A percentile compares a stretch with the other conserved stretches of the same genome.
Evolutionary conservation across 106 monocot species (phyloP).

Genomic region (Dendrobium officinale): DNA sequence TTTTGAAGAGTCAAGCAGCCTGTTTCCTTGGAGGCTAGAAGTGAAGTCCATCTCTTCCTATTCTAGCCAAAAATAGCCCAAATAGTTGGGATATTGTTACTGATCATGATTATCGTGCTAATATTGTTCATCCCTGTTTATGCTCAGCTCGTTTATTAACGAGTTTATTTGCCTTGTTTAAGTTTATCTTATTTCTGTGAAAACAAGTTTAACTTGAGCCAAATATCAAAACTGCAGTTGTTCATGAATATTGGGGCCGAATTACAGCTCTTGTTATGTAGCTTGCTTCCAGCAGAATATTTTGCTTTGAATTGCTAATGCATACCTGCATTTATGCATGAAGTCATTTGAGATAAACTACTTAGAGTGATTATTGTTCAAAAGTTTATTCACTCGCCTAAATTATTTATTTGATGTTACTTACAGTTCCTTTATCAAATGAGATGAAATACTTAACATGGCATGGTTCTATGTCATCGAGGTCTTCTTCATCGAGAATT

Average conservation of each 20-base stretch:
- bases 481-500: constrained; percentile 65
- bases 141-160: neutral
- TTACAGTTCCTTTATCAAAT: constrained; percentile 52
- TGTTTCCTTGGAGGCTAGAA: too few species aligned
- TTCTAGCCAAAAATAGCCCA: too few species aligned
- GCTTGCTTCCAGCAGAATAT: neutral
- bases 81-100: too few species aligned
- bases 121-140: too few species aligned
- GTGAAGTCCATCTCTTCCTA: too few species aligned
- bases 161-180: neutral
- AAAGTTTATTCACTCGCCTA: neutral
- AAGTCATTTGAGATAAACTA: neutral
- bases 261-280: neutral
- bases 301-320: neutral
- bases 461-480: constrained; percentile 78
- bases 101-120: too few species aligned
- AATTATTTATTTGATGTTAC: neutral
- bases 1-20: too few species aligned
- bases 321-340: neutral
- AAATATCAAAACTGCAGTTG: neutral
- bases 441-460: constrained; percentile 76
- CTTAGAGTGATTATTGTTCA: neutral
- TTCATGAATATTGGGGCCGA: neutral
- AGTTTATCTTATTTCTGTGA: neutral
- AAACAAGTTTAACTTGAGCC: neutral